Conservation (phyloP, 495 filamentous ascomycete species). For the Neurospora tetrasperma region DNA sequence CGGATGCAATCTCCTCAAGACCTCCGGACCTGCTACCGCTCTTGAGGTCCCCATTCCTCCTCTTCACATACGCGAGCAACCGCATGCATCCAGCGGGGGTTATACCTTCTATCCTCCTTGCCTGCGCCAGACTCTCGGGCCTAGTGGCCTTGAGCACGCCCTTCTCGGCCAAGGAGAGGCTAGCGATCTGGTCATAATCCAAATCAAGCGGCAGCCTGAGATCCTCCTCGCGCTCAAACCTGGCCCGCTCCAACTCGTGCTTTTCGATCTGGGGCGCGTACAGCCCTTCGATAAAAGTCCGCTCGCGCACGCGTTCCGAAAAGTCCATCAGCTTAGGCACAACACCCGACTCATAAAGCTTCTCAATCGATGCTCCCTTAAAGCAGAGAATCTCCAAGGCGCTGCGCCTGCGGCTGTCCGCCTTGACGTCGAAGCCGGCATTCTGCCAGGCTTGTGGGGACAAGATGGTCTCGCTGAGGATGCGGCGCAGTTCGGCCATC, state of each 20-base stretch:
- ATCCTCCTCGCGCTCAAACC: constrained; percentile 66
- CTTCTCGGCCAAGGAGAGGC: constrained; percentile 71
- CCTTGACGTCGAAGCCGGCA: constrained; percentile 55
- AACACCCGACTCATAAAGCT: constrained; percentile 32
- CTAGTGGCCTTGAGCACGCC: constrained; percentile 53
- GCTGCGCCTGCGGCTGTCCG: constrained; percentile 48
- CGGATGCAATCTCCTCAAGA: not conserved
- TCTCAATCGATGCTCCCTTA: constrained; percentile 41
- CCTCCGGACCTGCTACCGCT: not conserved
- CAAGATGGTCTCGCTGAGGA: constrained; percentile 46
- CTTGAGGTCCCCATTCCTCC: not conserved
- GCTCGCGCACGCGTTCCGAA: constrained; percentile 44
- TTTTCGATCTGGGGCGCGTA: constrained; percentile 77
- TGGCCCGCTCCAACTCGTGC: constrained; percentile 52
- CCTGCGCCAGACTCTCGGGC: constrained; percentile 82
- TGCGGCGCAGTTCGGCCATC: constrained; percentile 51
- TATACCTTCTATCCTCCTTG: constrained; percentile 72
- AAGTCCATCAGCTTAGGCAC: constrained; percentile 44
- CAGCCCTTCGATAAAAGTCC: constrained; percentile 67
- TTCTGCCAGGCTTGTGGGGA: constrained; percentile 54
- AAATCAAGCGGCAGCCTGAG: constrained; percentile 63
- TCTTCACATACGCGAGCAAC: constrained; percentile 42
- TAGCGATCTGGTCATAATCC: constrained; percentile 61
- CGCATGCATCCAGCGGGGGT: constrained; percentile 51
- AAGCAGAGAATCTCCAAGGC: constrained; percentile 71